Base-by-base conservation (phyloP, 129 eudicot genomes). In the Arctium lappa region DNA sequence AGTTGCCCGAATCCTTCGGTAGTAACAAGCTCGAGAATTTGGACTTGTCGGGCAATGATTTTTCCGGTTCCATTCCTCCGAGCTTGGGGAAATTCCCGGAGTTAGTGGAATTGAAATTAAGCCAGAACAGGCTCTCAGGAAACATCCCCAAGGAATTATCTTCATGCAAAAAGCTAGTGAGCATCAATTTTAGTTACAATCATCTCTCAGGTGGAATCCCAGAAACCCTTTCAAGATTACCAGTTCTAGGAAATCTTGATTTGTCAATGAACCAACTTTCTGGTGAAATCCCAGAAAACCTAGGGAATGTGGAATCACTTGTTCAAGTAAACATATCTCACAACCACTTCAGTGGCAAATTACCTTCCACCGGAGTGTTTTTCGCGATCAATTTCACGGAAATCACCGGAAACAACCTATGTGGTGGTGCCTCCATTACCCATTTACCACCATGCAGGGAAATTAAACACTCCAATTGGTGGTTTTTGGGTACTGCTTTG, bases 281-380 rank as follows among this genome's bases (percentile, higher is more conserved):
- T 2, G 98, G 98, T 0, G 83, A 89, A 72, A 74, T 94, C 8
- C 92, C 98, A 0, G 33, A 79, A 48, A 89, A 80, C 69, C 73
- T 94, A 77, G 98, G 97, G 8, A 65, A 78, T 16, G 89, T 89
- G 53, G 92, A 92, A 33, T 94, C 98, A 27, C 92, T 94, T 38
- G 91, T 92, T 36, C 84, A 85, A 73, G 92, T 94, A 27, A 94
- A 94, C 76, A 79, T 94, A 22, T 94, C 98, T 18, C 80, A 91
- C 84, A 94, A 94, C 78, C 88, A 72, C 76, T 87, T 94, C 6
- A 83, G 22, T n/a, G 98, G 98, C 2, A 80, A 83, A 62, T 73
- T 94, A 77, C 98, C 98, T 4, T 80, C 94, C 50, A 86, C 93
- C 1, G 97, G 94, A 42, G 94, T 92, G 2, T 94, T 94, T 77